Evolutionary conservation across 176 grass and related monocot genomes (phyloP).

Genomic region (Poa pratensis): DNA sequence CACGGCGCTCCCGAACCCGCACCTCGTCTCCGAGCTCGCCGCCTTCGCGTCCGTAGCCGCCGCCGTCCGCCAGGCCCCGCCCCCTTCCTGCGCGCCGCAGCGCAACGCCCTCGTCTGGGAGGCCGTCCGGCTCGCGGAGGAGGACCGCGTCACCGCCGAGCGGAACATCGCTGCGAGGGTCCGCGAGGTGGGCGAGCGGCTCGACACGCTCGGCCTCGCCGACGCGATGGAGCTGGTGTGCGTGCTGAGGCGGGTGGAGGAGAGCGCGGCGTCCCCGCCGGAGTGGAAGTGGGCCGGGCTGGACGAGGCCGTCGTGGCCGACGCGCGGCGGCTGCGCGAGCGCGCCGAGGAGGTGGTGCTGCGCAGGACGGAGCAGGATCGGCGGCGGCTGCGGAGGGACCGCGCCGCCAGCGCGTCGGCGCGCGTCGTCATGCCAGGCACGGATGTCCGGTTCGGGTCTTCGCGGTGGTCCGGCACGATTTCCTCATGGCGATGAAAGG

Average conservation of each 20-base stretch:
- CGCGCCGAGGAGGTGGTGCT: conserved; percentile 53
- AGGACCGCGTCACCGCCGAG: conserved; percentile 57
- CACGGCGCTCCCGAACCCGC: conserved; percentile 50
- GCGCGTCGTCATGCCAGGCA: conserved; percentile 32
- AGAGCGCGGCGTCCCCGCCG: conserved; percentile 22
- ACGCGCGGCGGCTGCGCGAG: conserved; percentile 43
- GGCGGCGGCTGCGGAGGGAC: conserved; percentile 50
- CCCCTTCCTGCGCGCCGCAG: conserved; percentile 29
- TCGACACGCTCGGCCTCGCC: conserved; percentile 64
- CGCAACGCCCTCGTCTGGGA: conserved; percentile 58
- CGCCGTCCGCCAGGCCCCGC: conserved; percentile 55
- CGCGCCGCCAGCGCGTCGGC: conserved; percentile 48
- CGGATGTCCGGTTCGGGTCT: conserved; percentile 57
- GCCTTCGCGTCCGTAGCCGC: conserved; percentile 52
- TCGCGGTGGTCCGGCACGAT: conserved; percentile 47
- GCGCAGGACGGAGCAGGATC: conserved; percentile 52
- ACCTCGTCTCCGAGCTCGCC: conserved; percentile 56
- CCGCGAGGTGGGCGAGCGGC: conserved; percentile 58
- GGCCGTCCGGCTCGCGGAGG: conserved; percentile 59
- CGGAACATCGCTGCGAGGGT: conserved; percentile 57
- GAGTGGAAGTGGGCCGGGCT: conserved; percentile 73
- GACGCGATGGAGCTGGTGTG: conserved; percentile 74
- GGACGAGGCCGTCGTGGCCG: conserved; percentile 54
- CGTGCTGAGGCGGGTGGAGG: conserved; percentile 63
- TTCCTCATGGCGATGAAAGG: conserved; percentile 11